Evolutionary conservation across 2,329 filamentous ascomycete species (phyloP).

Genomic region (Byssochlamys sp.): DNA sequence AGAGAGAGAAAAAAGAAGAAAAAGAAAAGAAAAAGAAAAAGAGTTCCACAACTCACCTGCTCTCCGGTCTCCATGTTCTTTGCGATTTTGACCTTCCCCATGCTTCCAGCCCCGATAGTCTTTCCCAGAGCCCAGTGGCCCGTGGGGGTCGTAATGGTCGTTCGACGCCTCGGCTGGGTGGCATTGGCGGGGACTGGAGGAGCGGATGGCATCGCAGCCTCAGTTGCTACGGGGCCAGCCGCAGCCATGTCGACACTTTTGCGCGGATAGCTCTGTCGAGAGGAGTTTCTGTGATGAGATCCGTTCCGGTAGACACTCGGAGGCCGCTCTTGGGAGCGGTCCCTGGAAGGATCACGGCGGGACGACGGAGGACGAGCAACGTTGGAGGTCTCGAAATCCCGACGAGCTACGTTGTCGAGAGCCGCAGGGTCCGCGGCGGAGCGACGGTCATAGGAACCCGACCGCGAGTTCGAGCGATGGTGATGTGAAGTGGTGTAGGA

Average conservation of each 20-base stretch:
- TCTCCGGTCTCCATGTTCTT: slow-evolving; percentile 82
- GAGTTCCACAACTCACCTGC: slow-evolving; percentile 52
- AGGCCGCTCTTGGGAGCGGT: slow-evolving; percentile 40
- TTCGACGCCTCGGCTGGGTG: slow-evolving; percentile 48
- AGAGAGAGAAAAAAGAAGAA: too few relatives aligned
- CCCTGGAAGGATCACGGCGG: slow-evolving; percentile 57
- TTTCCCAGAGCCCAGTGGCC: slow-evolving; percentile 93
- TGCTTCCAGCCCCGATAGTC: slow-evolving; percentile 92
- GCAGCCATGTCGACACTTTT: slow-evolving; percentile 36
- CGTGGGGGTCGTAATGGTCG: slow-evolving; percentile 78
- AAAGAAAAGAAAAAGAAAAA: too few relatives aligned
- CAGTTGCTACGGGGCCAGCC: slow-evolving; percentile 43
- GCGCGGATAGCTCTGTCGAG: slow-evolving; percentile 28
- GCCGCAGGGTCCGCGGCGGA: slow-evolving; percentile 38
- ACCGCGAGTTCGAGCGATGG: slow-evolving; percentile 30
- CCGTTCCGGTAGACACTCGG: slow-evolving; percentile 44
- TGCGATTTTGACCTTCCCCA: slow-evolving; percentile 97
- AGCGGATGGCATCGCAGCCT: slow-evolving; percentile 45
- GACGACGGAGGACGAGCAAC: slow-evolving; percentile 48
- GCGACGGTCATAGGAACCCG: slow-evolving; percentile 37
- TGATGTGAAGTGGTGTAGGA: slow-evolving; percentile 13
- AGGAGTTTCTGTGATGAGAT: slow-evolving; percentile 34
- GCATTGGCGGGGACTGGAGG: slow-evolving; percentile 33
- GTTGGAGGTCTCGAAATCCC: slow-evolving; percentile 66
- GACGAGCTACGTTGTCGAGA: slow-evolving; percentile 48